Conservation (phyloP, 805 yeast genomes). For the Grigorovia transvaalensis region DNA sequence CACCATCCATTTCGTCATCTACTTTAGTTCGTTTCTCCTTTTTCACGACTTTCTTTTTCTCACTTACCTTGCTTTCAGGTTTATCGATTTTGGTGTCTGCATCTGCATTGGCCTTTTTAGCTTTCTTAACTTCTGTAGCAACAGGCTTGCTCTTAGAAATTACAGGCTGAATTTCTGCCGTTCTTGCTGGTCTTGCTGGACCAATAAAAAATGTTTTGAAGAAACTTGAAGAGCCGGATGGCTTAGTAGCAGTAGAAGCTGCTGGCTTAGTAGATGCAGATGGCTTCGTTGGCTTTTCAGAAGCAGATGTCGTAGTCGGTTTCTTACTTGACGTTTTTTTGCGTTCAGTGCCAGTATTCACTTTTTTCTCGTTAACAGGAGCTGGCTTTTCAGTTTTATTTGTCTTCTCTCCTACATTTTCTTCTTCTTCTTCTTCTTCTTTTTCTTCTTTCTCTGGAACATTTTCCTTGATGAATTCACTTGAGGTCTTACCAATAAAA, state of each 20-base stretch:
- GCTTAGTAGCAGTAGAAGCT: neutral
- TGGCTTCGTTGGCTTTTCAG: too few species aligned
- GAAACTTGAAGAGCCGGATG: neutral
- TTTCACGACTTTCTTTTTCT: neutral
- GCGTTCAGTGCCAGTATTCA: neutral
- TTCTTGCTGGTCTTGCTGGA: conserved; percentile 6
- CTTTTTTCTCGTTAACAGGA: neutral
- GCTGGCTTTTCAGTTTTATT: conserved; percentile 2
- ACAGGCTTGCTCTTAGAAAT: neutral
- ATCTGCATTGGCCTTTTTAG: neutral
- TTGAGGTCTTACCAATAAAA: conserved; percentile 24
- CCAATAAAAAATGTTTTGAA: conserved; percentile 2
- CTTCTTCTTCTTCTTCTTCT: conserved; percentile 1
- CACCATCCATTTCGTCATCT: conserved; percentile 5
- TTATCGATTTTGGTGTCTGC: neutral
- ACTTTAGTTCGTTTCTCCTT: neutral
- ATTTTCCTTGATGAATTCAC: conserved; percentile 17
- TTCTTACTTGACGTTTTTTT: neutral
- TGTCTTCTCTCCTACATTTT: neutral
- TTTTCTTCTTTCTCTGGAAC: conserved; percentile 7
- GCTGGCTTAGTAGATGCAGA: neutral
- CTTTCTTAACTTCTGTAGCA: neutral
- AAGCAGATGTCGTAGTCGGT: neutral
- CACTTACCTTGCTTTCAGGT: neutral
- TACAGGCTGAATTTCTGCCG: neutral